Conservation (phyloP, 2,329 filamentous ascomycete species). For the Seiridium cupressi region DNA sequence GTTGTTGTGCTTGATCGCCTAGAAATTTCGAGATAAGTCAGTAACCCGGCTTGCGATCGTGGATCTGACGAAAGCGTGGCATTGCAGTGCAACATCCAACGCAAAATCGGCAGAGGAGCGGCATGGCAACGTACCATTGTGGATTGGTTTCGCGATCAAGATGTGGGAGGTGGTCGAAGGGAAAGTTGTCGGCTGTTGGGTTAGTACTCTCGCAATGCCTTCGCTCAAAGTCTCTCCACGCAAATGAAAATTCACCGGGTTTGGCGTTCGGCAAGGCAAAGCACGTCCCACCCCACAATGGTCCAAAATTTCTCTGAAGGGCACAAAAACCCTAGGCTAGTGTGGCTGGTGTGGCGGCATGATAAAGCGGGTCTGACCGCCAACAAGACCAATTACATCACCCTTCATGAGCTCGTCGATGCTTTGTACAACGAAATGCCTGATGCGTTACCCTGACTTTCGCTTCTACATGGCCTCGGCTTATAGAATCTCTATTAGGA, state of each 20-base stretch:
- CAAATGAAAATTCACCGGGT: slow-evolving; percentile 4
- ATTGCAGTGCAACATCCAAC: neutral
- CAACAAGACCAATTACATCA: no score
- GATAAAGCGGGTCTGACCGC: no score
- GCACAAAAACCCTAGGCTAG: slow-evolving; percentile 18
- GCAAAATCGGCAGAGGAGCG: neutral
- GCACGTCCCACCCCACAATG: slow-evolving; percentile 7
- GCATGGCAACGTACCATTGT: slow-evolving; percentile 31
- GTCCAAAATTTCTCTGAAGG: slow-evolving; percentile 6
- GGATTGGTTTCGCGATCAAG: slow-evolving; percentile 50
- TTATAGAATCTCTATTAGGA: no score
- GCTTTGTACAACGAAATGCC: no score
- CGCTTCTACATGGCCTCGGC: no score
- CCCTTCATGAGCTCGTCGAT: no score
- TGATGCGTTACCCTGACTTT: no score
- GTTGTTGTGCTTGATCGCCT: slow-evolving; percentile 99
- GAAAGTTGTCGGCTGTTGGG: slow-evolving; percentile 13
- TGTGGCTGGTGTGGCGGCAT: slow-evolving; percentile 15
- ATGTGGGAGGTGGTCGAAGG: slow-evolving; percentile 38
- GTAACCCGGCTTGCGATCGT: slow-evolving; percentile 13
- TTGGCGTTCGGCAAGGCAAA: slow-evolving; percentile 16
- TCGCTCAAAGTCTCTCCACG: slow-evolving; percentile 3
- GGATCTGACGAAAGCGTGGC: neutral
- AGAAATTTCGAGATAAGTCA: slow-evolving; percentile 30
- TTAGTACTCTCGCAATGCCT: slow-evolving; percentile 7